Evolutionary conservation across 805 yeast genomes (phyloP).

Genomic region (Ascoidea asiatica): DNA sequence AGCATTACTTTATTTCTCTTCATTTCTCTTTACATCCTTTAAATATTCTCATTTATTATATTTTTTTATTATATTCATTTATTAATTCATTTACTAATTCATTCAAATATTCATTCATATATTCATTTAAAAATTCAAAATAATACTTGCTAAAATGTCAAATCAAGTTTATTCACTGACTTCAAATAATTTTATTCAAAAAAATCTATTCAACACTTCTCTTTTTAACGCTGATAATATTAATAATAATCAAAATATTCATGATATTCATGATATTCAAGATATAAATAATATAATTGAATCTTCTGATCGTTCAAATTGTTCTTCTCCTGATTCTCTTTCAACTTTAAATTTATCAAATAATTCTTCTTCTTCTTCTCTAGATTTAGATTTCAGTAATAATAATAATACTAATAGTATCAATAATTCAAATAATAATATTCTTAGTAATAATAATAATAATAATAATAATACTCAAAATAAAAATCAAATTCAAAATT

Average conservation of each 20-base stretch:
- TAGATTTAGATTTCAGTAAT: conserved; percentile 1
- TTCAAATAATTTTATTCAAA: too few relatives aligned
- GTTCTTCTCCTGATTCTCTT: not conserved
- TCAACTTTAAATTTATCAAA: conserved; percentile 1
- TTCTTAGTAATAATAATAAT: not conserved
- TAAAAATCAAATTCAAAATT: not conserved
- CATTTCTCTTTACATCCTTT: too few relatives aligned
- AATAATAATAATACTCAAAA: not conserved
- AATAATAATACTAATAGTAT: too few relatives aligned
- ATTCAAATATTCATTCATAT: too few relatives aligned
- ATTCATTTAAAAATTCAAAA: too few relatives aligned
- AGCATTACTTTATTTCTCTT: too few relatives aligned
- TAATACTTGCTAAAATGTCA: too few relatives aligned
- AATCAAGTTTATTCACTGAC: too few relatives aligned
- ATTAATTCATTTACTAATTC: too few relatives aligned
- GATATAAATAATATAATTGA: conserved; percentile 1
- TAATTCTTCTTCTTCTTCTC: conserved; percentile 5
- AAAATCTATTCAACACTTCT: too few relatives aligned
- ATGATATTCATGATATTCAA: conserved; percentile 1
- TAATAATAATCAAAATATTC: conserved; percentile 1
- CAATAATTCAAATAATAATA: not conserved
- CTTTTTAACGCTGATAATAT: not conserved
- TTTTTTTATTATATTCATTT: too few relatives aligned
- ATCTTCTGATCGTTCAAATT: not conserved
- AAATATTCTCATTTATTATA: too few relatives aligned